Conservation (phyloP, 768 basidiomycete species). For the Hygrocybe punicea region DNA sequence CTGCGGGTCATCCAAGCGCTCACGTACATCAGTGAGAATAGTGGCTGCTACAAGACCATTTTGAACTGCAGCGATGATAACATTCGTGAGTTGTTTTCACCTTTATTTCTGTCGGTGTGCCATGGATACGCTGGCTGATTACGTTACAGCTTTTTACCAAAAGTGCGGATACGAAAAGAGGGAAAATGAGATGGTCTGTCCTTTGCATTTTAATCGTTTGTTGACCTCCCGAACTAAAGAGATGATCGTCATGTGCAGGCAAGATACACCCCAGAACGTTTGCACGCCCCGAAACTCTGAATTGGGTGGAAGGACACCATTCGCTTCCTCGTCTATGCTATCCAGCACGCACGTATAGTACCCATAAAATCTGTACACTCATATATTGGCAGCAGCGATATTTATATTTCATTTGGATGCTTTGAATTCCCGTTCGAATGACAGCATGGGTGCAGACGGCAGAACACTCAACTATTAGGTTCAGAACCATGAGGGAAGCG, state of each 20-base stretch:
- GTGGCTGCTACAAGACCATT: slow-evolving; percentile 94
- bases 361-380: neutral
- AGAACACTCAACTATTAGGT: no score
- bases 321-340: neutral
- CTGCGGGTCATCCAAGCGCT: slow-evolving; percentile 82
- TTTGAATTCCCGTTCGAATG: no score
- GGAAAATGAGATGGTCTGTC: slow-evolving; percentile 86
- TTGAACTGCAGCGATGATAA: slow-evolving; percentile 91
- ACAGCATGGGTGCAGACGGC: no score
- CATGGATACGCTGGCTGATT: slow-evolving; percentile 10
- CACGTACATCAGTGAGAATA: slow-evolving; percentile 74
- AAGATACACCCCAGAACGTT: slow-evolving; percentile 53
- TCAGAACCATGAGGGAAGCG: no score
- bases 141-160: slow-evolving; percentile 79
- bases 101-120: slow-evolving; percentile 5
- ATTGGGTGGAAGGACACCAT: neutral
- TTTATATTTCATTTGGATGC: no score
- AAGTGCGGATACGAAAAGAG: slow-evolving; percentile 93
- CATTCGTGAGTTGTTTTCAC: slow-evolving; percentile 63
- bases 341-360: neutral
- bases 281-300: slow-evolving; percentile 39
- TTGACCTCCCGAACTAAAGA: slow-evolving; percentile 3
- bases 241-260: slow-evolving; percentile 38
- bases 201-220: no score
- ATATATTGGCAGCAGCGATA: no score